Evolutionary conservation across 495 filamentous ascomycete species (phyloP).

Genomic region (Rhypophila decipiens): DNA sequence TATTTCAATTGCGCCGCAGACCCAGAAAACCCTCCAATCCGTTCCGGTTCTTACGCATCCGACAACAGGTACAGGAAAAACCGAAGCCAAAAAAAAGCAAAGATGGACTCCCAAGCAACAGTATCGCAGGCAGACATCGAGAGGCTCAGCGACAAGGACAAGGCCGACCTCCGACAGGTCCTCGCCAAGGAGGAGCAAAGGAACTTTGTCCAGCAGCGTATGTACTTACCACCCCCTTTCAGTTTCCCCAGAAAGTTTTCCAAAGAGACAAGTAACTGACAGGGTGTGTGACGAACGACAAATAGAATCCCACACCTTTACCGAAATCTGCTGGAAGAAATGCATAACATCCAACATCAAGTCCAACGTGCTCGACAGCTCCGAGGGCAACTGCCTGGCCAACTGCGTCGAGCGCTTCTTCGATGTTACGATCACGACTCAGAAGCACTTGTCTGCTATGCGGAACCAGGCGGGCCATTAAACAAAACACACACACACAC

Average conservation of each 20-base stretch:
- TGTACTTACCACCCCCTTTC: constrained; percentile 23
- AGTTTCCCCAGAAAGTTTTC: not conserved
- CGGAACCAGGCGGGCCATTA: constrained; percentile 8
- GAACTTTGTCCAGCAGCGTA: constrained; percentile 71
- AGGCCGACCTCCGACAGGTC: constrained; percentile 78
- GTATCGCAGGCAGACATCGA: constrained; percentile 47
- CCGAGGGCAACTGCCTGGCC: constrained; percentile 72
- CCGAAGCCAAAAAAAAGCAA: too few species aligned
- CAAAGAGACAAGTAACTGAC: not conserved
- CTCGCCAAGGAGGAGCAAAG: constrained; percentile 77
- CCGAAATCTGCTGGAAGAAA: constrained; percentile 89
- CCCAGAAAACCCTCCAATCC: too few species aligned
- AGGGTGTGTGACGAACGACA: not conserved
- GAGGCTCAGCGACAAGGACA: constrained; percentile 73
- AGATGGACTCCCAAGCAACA: constrained; percentile 33
- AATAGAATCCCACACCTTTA: constrained; percentile 72
- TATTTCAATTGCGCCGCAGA: too few species aligned
- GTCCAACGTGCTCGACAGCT: constrained; percentile 58
- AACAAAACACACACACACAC: not conserved
- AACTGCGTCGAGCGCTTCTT: constrained; percentile 94
- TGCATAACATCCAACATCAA: constrained; percentile 63
- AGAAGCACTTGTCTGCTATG: constrained; percentile 67
- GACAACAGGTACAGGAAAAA: too few species aligned
- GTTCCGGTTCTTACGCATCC: too few species aligned
- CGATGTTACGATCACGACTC: constrained; percentile 73